phyloP scores from a whole-genome alignment of 306 rosid species.

The Quercus bicolor region DNA sequence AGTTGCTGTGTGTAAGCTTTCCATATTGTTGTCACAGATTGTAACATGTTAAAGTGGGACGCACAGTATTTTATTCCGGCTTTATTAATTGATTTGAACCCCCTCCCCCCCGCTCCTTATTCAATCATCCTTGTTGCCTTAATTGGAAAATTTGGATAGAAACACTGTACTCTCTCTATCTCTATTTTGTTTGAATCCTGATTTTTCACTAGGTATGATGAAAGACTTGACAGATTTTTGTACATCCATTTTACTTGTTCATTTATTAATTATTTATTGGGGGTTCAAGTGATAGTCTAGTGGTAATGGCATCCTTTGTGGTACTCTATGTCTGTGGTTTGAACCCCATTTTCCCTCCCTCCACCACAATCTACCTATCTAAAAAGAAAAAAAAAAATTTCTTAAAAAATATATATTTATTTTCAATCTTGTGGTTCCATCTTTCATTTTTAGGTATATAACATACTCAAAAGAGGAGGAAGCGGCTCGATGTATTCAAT shows the following conservation, averaged over 20 bases:
- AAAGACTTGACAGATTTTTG: neutral
- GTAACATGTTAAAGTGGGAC: neutral
- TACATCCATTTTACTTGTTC: neutral
- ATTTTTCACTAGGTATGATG: no score
- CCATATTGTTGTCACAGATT: neutral
- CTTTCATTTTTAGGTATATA: slow-evolving; percentile 40
- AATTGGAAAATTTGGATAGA: neutral
- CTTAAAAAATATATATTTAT: no score
- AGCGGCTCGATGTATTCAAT: slow-evolving; percentile 51
- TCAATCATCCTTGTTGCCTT: neutral
- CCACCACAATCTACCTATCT: no score
- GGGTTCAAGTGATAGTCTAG: no score
- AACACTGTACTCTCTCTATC: neutral
- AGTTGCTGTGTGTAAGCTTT: slow-evolving; percentile 50
- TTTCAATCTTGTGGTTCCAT: slow-evolving; percentile 10
- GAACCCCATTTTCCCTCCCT: no score
- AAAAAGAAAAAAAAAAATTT: no score
- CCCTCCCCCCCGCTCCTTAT: neutral
- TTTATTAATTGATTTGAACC: neutral
- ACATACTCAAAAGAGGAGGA: slow-evolving; percentile 48
- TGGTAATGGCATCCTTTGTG: no score
- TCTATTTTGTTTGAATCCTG: no score
- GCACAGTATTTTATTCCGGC: neutral
- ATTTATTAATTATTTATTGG: neutral
- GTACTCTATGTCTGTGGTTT: no score